Evolutionary conservation across 1,139 yeast genomes (phyloP).

Genomic region (Pichia sp.): DNA sequence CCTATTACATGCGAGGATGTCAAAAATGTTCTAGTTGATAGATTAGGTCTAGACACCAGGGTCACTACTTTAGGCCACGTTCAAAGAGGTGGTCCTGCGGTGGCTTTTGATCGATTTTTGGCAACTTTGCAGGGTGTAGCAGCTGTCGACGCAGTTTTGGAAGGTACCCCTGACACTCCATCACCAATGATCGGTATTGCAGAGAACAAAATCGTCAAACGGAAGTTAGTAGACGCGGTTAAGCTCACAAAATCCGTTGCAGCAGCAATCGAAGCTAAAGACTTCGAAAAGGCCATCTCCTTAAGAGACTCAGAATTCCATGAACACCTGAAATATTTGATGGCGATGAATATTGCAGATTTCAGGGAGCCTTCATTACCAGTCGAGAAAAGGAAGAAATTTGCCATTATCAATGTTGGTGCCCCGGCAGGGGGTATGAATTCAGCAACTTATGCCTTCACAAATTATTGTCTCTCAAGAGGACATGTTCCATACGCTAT

Average conservation of each 20-base stretch:
- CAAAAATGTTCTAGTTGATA: constrained; percentile 61
- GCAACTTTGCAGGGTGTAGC: constrained; percentile 84
- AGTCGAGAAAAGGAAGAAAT: constrained; percentile 50
- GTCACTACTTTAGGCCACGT: constrained; percentile 80
- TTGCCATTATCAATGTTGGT: constrained; percentile 74
- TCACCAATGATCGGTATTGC: constrained; percentile 73
- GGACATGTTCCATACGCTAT: constrained; percentile 75
- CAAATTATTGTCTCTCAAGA: constrained; percentile 67
- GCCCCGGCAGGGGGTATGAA: constrained; percentile 85
- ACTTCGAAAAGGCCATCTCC: constrained; percentile 30
- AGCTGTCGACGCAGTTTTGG: constrained; percentile 73
- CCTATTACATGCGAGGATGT: constrained; percentile 67
- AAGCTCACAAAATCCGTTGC: constrained; percentile 68
- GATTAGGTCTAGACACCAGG: constrained; percentile 69
- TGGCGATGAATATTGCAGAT: constrained; percentile 60
- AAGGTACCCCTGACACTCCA: constrained; percentile 64
- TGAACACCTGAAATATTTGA: constrained; percentile 61
- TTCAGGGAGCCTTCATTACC: constrained; percentile 55
- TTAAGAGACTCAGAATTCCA: constrained; percentile 69
- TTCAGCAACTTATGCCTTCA: constrained; percentile 71
- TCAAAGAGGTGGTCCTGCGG: constrained; percentile 85
- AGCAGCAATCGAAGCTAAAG: constrained; percentile 35
- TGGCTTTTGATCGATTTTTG: constrained; percentile 68
- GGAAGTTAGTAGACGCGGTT: constrained; percentile 72
- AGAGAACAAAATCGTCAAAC: constrained; percentile 67